Evolutionary conservation across 306 rosid genomes (phyloP).

Genomic region (Castanea crenata): DNA sequence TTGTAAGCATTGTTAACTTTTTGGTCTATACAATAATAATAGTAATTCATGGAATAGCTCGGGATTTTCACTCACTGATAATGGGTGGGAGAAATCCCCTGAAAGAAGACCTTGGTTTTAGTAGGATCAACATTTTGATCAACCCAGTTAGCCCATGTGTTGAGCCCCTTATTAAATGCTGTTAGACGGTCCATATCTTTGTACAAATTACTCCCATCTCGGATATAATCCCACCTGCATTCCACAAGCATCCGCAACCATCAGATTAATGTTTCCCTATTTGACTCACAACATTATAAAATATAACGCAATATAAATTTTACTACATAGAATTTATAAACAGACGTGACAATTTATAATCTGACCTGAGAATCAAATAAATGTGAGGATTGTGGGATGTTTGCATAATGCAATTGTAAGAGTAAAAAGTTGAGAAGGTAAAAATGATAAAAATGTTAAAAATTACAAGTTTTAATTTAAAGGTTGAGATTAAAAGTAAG

Average conservation of each 20-base stretch:
- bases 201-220: conserved; percentile 56
- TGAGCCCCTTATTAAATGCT: conserved; percentile 72
- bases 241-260: not conserved
- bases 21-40: not conserved
- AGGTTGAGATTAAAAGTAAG: no score
- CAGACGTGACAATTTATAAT: no score
- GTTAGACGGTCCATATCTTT: conserved; percentile 79
- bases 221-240: conserved; percentile 77
- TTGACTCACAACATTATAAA: no score
- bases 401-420: no score
- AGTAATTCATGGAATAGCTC: not conserved
- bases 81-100: conserved; percentile 96
- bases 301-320: no score
- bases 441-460: no score
- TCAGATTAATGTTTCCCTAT: not conserved
- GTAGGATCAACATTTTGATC: conserved; percentile 71
- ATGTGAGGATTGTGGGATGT: no score
- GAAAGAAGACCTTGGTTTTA: conserved; percentile 80
- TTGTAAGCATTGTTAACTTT: no score
- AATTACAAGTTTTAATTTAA: no score
- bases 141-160: conserved; percentile 92
- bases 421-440: no score
- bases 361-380: no score
- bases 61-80: conserved; percentile 57
- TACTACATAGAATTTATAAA: no score